A percentile compares a stretch with the other conserved stretches of the same genome.
Conservation (phyloP, 345 rosid genomes). For the Carallia pectinifolia region DNA sequence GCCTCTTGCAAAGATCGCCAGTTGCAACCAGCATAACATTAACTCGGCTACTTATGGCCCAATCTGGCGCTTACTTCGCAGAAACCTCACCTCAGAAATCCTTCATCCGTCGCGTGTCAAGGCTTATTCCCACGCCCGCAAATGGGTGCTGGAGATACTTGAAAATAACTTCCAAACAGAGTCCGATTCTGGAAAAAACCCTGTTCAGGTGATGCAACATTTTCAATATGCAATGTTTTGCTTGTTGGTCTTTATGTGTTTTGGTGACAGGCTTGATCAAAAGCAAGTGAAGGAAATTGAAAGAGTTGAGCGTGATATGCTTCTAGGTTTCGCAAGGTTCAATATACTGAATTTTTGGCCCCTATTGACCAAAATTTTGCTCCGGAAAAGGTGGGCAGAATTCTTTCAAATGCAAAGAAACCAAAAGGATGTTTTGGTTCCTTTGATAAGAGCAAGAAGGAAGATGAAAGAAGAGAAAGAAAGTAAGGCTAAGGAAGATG, state of each 20-base stretch:
- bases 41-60: slow-evolving; percentile 7
- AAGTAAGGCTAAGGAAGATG: neutral
- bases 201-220: slow-evolving; percentile 11
- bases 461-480: neutral
- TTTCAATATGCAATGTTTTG: slow-evolving; percentile 20
- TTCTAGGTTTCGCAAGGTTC: neutral
- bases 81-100: slow-evolving; percentile 21
- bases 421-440: slow-evolving; percentile 5
- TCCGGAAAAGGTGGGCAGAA: slow-evolving; percentile 12
- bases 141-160: slow-evolving; percentile 8
- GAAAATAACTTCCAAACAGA: neutral
- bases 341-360: slow-evolving; percentile 10
- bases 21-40: neutral
- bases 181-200: slow-evolving; percentile 8
- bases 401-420: slow-evolving; percentile 3
- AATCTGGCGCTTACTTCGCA: slow-evolving; percentile 24
- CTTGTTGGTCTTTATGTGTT: slow-evolving; percentile 16
- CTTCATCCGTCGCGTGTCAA: slow-evolving; percentile 21
- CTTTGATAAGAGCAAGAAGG: slow-evolving; percentile 18
- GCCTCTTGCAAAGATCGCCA: neutral
- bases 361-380: slow-evolving; percentile 9
- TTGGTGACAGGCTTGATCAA: slow-evolving; percentile 17
- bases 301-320: slow-evolving; percentile 4
- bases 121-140: slow-evolving; percentile 11
- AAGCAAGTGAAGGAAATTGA: slow-evolving; percentile 10